These are phyloP conservation scores for Scedosporium dehoogii DNA, from an alignment of 2,329 filamentous ascomycete genomes.

Conservation along the genomic window DNA sequence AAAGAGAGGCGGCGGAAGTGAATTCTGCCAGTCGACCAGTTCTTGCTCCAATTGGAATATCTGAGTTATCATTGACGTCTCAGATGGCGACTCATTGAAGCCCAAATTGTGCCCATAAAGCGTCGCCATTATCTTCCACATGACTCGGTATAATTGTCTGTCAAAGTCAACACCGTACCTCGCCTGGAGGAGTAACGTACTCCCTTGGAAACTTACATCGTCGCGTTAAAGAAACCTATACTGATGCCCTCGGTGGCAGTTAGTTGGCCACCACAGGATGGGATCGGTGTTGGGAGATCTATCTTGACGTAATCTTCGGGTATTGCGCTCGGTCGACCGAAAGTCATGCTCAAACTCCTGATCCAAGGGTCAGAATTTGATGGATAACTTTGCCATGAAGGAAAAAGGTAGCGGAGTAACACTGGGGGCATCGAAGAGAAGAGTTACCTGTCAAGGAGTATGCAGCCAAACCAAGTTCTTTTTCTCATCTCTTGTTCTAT, in stretches of 20 bases:
- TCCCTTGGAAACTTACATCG: slow-evolving; percentile 17
- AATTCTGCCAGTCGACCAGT: slow-evolving; percentile 24
- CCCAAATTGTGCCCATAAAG: slow-evolving; percentile 24
- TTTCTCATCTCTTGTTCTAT: slow-evolving; percentile 33
- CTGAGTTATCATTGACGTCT: slow-evolving; percentile 20
- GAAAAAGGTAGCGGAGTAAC: too few species aligned
- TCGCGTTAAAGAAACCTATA: slow-evolving; percentile 20
- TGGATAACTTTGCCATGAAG: too few species aligned
- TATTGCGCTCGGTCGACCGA: slow-evolving; percentile 35
- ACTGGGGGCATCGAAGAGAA: background rate
- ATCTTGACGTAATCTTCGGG: slow-evolving; percentile 31
- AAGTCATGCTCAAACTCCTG: slow-evolving; percentile 39
- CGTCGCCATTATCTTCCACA: background rate
- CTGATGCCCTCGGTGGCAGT: slow-evolving; percentile 6
- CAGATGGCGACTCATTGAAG: slow-evolving; percentile 15
- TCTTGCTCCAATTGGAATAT: slow-evolving; percentile 28
- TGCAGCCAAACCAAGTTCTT: slow-evolving; percentile 36
- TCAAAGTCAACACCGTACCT: background rate
- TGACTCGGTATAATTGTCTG: background rate
- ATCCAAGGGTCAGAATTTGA: background rate
- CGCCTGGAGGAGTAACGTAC: too few species aligned
- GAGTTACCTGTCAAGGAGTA: slow-evolving; percentile 32
- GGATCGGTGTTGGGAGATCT: slow-evolving; percentile 20
- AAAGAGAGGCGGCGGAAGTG: slow-evolving; percentile 18
- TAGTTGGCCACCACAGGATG: slow-evolving; percentile 3